Conservation (phyloP, 2,329 filamentous ascomycete genomes). For the Acarospora socialis region DNA sequence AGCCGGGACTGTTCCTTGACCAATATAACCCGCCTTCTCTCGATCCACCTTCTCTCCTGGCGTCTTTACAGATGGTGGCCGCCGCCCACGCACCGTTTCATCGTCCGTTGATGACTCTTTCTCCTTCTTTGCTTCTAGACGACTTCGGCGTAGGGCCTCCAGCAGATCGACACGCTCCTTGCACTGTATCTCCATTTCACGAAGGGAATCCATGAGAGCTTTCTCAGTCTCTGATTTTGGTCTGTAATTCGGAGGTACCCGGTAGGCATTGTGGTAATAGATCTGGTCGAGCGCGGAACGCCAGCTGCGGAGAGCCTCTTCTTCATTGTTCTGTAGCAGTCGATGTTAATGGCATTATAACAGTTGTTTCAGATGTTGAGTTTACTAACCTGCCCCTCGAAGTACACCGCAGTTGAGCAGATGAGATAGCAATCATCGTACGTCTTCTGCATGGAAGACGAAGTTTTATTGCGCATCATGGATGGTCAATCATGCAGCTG, state of each 20-base stretch:
- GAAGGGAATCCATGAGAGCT: slow-evolving; percentile 65
- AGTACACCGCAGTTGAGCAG: slow-evolving; percentile 91
- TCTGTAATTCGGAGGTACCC: slow-evolving; percentile 51
- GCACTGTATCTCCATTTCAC: slow-evolving; percentile 75
- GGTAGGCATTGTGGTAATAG: slow-evolving; percentile 68
- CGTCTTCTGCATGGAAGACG: slow-evolving; percentile 79
- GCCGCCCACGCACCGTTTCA: slow-evolving; percentile 11
- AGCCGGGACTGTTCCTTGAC: slow-evolving; percentile 66
- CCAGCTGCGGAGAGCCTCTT: slow-evolving; percentile 84
- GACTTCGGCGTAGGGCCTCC: slow-evolving; percentile 58
- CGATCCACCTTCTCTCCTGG: slow-evolving; percentile 16
- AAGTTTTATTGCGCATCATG: slow-evolving; percentile 40
- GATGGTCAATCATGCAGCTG: slow-evolving; percentile 22
- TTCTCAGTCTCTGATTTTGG: slow-evolving; percentile 72
- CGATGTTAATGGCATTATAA: background rate
- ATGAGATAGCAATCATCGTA: slow-evolving; percentile 94
- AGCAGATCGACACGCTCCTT: slow-evolving; percentile 85
- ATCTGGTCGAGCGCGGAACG: slow-evolving; percentile 77
- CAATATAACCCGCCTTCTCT: slow-evolving; percentile 47
- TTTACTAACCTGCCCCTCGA: slow-evolving; percentile 65
- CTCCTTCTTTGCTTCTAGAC: slow-evolving; percentile 36
- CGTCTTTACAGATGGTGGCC: slow-evolving; percentile 15
- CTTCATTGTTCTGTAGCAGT: slow-evolving; percentile 61
- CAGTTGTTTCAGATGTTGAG: background rate
- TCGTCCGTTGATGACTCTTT: slow-evolving; percentile 11